phyloP scores from a whole-genome alignment of 2,329 filamentous ascomycete species.

The Eutypa lata region DNA sequence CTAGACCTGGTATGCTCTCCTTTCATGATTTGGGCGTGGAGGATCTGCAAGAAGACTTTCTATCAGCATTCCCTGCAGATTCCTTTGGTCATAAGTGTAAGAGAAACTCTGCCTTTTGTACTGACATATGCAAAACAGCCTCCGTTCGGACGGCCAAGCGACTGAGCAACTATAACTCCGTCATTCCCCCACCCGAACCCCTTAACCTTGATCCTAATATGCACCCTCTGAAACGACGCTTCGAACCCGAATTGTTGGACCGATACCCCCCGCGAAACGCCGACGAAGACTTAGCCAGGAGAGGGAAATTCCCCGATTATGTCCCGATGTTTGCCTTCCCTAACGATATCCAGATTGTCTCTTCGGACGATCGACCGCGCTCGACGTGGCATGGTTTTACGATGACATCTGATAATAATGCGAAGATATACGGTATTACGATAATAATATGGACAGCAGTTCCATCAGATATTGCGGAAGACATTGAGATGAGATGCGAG shows the following conservation, averaged over 20 bases:
- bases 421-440: conserved; percentile 87
- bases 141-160: conserved; percentile 77
- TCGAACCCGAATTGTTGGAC: conserved; percentile 94
- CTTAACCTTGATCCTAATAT: conserved; percentile 86
- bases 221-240: conserved; percentile 90
- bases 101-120: conserved; percentile 17
- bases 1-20: conserved; percentile 65
- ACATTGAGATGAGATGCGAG: conserved; percentile 79
- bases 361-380: conserved; percentile 85
- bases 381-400: conserved; percentile 99
- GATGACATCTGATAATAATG: conserved; percentile 92
- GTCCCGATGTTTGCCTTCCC: conserved; percentile 99
- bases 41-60: conserved; percentile 13
- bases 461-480: conserved; percentile 75
- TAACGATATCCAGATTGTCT: conserved; percentile 95
- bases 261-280: conserved; percentile 84
- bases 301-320: conserved; percentile 91
- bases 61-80: conserved; percentile 18
- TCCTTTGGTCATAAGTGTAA: conserved; percentile 20
- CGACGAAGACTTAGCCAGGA: conserved; percentile 72
- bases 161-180: conserved; percentile 96
- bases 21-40: conserved; percentile 12
- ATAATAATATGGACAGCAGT: conserved; percentile 91
- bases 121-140: conserved; percentile 39
- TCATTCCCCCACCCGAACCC: conserved; percentile 90